phyloP scores from a whole-genome alignment of 305 asterid genomes.

The Striga hermonthica region DNA sequence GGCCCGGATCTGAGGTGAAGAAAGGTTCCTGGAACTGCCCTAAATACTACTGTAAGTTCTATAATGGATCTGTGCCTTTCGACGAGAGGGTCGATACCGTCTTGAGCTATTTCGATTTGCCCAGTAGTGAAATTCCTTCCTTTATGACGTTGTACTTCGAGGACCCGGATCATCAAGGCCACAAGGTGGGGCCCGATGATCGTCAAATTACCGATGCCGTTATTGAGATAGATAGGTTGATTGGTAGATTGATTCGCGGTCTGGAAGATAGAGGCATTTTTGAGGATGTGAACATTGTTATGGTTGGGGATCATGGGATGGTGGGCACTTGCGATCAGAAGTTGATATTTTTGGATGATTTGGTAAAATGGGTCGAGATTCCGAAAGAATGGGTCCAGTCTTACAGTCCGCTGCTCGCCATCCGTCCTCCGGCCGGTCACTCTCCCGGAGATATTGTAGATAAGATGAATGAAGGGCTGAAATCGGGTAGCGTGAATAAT shows the following conservation, averaged over 20 bases:
- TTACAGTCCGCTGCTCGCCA: slow-evolving; percentile 49
- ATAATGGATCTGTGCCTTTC: not conserved
- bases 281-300: slow-evolving; percentile 49
- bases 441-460: slow-evolving; percentile 40
- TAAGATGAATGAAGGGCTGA: slow-evolving; percentile 52
- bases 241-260: slow-evolving; percentile 49
- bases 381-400: slow-evolving; percentile 58
- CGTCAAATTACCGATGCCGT: slow-evolving; percentile 50
- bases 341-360: slow-evolving; percentile 49
- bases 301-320: slow-evolving; percentile 72
- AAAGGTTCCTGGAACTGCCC: slow-evolving; percentile 5
- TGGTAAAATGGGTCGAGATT: slow-evolving; percentile 45
- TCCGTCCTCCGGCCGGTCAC: slow-evolving; percentile 30
- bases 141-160: slow-evolving; percentile 55
- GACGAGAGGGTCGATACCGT: slow-evolving; percentile 2
- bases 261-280: slow-evolving; percentile 52
- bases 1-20: slow-evolving; percentile 11
- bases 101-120: slow-evolving; percentile 5
- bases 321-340: slow-evolving; percentile 59
- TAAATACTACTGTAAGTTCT: not conserved
- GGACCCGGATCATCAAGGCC: slow-evolving; percentile 70
- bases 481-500: slow-evolving; percentile 44
- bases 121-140: slow-evolving; percentile 31
- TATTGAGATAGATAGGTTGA: slow-evolving; percentile 38
- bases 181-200: slow-evolving; percentile 57